A percentile compares a stretch with the other conserved stretches of the same genome.
Evolutionary conservation across 345 rosid species (phyloP).

Genomic region (Hibiscus mutabilis): DNA sequence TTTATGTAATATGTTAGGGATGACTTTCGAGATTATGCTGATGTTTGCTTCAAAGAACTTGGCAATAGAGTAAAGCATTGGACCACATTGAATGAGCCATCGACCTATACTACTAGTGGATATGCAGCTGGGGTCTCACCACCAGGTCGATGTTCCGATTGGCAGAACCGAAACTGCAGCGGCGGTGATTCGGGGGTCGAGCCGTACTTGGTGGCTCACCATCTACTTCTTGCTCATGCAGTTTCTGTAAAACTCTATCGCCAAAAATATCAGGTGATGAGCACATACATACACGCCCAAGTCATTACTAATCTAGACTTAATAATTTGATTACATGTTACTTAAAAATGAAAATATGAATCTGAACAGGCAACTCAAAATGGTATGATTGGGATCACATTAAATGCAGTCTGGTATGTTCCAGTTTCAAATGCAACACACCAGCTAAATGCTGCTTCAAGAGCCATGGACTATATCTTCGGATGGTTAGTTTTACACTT

Average conservation of each 20-base stretch:
- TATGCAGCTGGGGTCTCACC: slow-evolving; percentile 18
- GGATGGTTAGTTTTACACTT: slow-evolving; percentile 29
- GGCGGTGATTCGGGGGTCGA: slow-evolving; percentile 38
- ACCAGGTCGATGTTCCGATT: slow-evolving; percentile 37
- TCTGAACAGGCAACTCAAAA: slow-evolving; percentile 31
- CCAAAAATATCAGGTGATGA: slow-evolving; percentile 24
- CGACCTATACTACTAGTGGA: slow-evolving; percentile 13
- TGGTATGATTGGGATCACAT: slow-evolving; percentile 39
- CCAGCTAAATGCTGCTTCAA: slow-evolving; percentile 24
- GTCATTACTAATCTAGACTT: too few relatives aligned
- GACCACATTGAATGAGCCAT: slow-evolving; percentile 52
- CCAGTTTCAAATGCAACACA: slow-evolving; percentile 25
- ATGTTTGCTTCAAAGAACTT: slow-evolving; percentile 33
- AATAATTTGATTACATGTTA: too few relatives aligned
- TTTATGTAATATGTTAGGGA: slow-evolving; percentile 16
- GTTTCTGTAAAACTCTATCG: slow-evolving; percentile 26
- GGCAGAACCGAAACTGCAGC: slow-evolving; percentile 26
- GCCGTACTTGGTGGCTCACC: slow-evolving; percentile 39
- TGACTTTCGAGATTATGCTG: slow-evolving; percentile 34
- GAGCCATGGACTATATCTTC: slow-evolving; percentile 33
- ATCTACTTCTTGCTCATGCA: slow-evolving; percentile 46
- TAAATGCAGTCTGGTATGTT: slow-evolving; percentile 30
- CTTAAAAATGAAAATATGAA: not conserved
- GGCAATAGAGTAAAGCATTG: slow-evolving; percentile 53
- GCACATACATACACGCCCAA: not conserved